Base-by-base conservation (phyloP, 1,139 yeast genomes). In the Meyerozyma sp. region DNA sequence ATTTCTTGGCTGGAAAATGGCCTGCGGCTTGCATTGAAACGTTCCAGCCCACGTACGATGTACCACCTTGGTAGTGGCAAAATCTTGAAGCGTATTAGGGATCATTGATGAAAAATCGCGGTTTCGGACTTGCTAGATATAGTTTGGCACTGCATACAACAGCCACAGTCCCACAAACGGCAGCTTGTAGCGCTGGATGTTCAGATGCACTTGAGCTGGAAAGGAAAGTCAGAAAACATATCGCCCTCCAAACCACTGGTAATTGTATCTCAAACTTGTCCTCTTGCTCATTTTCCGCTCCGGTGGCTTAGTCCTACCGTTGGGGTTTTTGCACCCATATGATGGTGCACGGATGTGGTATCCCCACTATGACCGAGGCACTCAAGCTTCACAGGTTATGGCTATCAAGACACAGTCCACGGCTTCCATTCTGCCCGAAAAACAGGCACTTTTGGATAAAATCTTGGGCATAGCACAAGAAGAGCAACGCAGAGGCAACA, bases 11-110 rank as follows among this genome's bases (percentile, higher is more conserved):
- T 89, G 95, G 59, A 88, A 82, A 53, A 78, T 85, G 27, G 84
- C 77, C 55, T 78, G 82, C 0, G 98, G 97, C 45, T 69, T 72
- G 58, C 96, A 84, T 36, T 67, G 59, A 62, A 86, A 90, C 8
- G 96, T 91, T 23, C 89, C 87, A 0, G 98, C 98, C 98, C 98
- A 93, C 40, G 96, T 91, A 43, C 70, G 63, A 57, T 84, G 91
- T 44, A 68, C 51, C 37, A 66, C 40, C 49, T 66, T 67, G 39
- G 70, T 66, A 21, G 74, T 68, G 11, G 52, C 58, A 49, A 73
- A 71, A 20, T 64, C 55, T 41, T 54, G 56, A 21, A 73, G 14
- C 10, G 20, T n/a, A 8, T 7, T 9, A 11, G 34, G 34, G 34
- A 30, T 30, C 34, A 30, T 30, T 30, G 10, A 9, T 13, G 16